Evolutionary conservation across 371 early-diverging fungal genomes (phyloP), one percentile per base, ranked within the genome.

Genomic region (Mortierella sp.): DNA sequence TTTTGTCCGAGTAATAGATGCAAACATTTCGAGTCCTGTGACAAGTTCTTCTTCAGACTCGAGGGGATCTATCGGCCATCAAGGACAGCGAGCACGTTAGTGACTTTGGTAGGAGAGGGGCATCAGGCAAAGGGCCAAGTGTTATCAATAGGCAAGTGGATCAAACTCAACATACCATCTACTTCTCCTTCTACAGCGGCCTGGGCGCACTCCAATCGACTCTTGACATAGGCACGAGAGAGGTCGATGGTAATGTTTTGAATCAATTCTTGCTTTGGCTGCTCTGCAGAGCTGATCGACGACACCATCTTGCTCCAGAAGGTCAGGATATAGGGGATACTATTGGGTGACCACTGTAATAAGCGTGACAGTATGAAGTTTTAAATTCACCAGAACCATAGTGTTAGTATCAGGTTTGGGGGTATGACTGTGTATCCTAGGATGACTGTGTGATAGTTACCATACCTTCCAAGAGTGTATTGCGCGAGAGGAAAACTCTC

Each of bases 261-360:
- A 29, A 83, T 62, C 37, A 59, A 57, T 14, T 86, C 84, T 43
- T 67, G 70, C 0, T 84, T 70, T 21, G 82, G 70, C 18, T 83
- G 72, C 66, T 85, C 86, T 59, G 88, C 86, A 62, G 88, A 86
- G 44, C 86, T 81, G 58, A 89, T 84, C 45, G 91, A 88, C 37
- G 92, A 86, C 7, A 92, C 87, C 50, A 92, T 89, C 68, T 92
- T 88, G 53, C 91, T 86, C 97, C 97, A 97, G 73, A 96, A 95
- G 0, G 90, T 89, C 63, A 96, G 79, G n/a, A 97, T 77, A 71
- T 95, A 95, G 26, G 85, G 82, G 1, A 94, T 83, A 60, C 93
- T 94, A 77, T 94, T 93, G 47, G 92, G 88, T 52, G 91, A 87
- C 89, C 92, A 92, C 92, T 91, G 75, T 55, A 44, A 9, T 37